Evolutionary conservation across 805 yeast genomes (phyloP).

Genomic region (Ogataea dorogensis): DNA sequence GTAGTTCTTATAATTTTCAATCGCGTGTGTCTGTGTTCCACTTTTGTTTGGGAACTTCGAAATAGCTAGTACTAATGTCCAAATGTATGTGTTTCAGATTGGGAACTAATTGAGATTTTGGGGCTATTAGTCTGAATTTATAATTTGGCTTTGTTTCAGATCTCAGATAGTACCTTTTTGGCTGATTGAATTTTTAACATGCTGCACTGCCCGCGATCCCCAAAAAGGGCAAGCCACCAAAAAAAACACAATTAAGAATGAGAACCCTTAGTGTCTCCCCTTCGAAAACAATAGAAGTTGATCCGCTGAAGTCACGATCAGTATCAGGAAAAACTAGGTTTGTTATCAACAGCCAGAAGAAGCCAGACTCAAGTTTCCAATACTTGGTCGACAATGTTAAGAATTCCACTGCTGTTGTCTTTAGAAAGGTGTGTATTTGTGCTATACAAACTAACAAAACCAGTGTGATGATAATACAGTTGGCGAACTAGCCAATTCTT

Average conservation of each 20-base stretch:
- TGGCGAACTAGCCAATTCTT: conserved; percentile 9
- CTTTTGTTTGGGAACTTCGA: conserved; percentile 7
- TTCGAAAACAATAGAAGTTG: conserved; percentile 6
- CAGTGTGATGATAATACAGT: conserved; percentile 18
- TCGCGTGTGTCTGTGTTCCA: conserved; percentile 4
- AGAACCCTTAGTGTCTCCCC: conserved; percentile 14
- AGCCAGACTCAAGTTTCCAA: conserved; percentile 22
- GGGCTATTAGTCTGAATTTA: not conserved
- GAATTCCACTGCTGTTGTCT: conserved; percentile 4
- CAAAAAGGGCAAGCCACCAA: conserved; percentile 3
- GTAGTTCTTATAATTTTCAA: conserved; percentile 5
- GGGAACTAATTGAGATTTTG: not conserved
- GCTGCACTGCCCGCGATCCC: conserved; percentile 13
- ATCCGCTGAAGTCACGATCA: conserved; percentile 5
- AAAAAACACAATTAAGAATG: conserved; percentile 7
- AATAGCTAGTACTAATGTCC: not conserved
- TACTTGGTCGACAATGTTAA: conserved; percentile 18
- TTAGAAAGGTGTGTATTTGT: conserved; percentile 13
- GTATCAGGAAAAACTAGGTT: conserved; percentile 11
- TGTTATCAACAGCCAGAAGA: conserved; percentile 12
- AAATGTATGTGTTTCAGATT: conserved; percentile 5
- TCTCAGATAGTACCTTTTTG: conserved; percentile 9
- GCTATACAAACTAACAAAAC: not conserved
- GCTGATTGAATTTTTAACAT: conserved; percentile 17
- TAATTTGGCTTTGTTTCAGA: conserved; percentile 12